Conservation (phyloP, 2,329 filamentous ascomycete species). For the Pestalotiopsis sp. region DNA sequence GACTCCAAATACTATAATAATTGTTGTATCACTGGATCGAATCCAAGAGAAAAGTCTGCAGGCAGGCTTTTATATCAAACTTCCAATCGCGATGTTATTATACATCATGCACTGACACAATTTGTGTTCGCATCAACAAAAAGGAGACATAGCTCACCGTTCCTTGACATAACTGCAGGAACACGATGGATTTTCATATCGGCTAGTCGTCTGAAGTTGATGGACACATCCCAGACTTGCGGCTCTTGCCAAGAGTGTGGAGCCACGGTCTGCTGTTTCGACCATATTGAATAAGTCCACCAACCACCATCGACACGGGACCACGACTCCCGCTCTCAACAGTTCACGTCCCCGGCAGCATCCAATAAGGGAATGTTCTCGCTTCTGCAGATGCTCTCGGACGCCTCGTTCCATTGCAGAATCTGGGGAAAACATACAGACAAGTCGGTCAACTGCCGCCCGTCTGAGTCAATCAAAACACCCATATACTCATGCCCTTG, state of each 20-base stretch:
- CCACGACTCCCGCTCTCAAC: constrained; percentile 12
- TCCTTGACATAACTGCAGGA: background rate
- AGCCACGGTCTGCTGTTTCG: constrained; percentile 1
- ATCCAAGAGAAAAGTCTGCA: too few relatives aligned
- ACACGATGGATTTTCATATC: background rate
- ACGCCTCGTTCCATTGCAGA: background rate
- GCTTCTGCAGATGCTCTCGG: background rate
- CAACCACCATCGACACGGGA: constrained; percentile 17
- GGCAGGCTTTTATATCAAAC: too few relatives aligned
- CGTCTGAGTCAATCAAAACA: background rate
- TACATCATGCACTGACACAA: too few relatives aligned
- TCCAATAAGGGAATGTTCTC: constrained; percentile 12
- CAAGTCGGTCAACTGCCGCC: constrained; percentile 11
- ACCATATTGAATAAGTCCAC: constrained; percentile 18
- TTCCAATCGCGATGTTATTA: too few relatives aligned
- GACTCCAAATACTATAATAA: too few relatives aligned
- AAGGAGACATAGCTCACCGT: background rate
- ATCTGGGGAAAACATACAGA: background rate
- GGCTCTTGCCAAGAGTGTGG: constrained; percentile 9
- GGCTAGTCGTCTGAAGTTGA: constrained; percentile 9
- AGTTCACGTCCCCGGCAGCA: background rate
- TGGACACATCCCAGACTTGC: background rate
- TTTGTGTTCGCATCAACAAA: background rate
- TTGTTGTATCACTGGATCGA: too few relatives aligned
- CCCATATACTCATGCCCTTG: background rate